Evolutionary conservation across 495 filamentous ascomycete genomes (phyloP), one percentile per base, ranked within the genome.

Genomic region (Aspergillus sclerotiicarbonarius): DNA sequence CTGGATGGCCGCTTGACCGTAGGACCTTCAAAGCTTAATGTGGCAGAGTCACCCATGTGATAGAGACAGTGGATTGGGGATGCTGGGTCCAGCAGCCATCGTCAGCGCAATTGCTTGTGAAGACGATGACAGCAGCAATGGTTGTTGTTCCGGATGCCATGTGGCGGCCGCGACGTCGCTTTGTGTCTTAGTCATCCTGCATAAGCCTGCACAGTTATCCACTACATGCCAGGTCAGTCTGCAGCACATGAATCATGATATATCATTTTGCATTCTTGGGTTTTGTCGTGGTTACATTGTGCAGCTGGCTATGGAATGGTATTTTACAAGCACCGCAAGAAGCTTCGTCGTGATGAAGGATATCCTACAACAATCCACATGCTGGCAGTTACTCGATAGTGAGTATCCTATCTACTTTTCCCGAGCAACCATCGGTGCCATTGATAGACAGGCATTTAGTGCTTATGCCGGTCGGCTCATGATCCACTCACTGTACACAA

Each of bases 1-100:
- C 47, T 50, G 47, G 47, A n/a, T 16, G 29, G 15, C 8, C 16
- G 47, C 25, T 32, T 33, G 29, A 15, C 25, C 20, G 31, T 29
- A 31, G 29, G 16, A 31, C n/a, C 32, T 18, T 31, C 25, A 50
- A 55, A 58, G 43, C 45, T 62, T 51, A 51, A 54, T 54, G 56
- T 51, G 49, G 35, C 13, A 25, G 29, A 32, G 6, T 31, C 15
- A 15, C 18, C 50, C 54, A 62, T 62, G 59, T 62, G 54, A 62
- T 21, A 54, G 30, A 20, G 37, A 35, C 45, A 51, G 21, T 21
- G 25, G 29, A 60, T 56, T 39, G 32, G 51, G 13, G 25, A 31
- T 18, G 45, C 30, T 12, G 44, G 8, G 35, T 16, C 5, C 46
- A 46, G 44, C 53, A 53, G 56, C 47, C 29, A 44, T 54, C 30